Evolutionary conservation across 805 yeast species (phyloP).

Genomic region (Pichia cephalocereana): DNA sequence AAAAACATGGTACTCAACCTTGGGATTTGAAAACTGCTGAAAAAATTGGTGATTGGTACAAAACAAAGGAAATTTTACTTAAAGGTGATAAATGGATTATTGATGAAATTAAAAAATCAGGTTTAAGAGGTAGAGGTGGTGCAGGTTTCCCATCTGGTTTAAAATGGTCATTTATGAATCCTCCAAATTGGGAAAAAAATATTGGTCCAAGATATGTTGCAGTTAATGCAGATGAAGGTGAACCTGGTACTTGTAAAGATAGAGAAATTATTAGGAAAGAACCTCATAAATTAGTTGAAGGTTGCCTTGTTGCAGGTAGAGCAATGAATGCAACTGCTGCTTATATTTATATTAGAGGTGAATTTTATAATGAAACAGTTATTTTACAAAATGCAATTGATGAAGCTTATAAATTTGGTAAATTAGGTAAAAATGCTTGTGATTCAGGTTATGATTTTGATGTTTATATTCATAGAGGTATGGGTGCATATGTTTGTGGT

Average conservation of each 20-base stretch:
- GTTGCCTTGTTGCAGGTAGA: constrained; percentile 83
- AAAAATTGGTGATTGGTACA: constrained; percentile 87
- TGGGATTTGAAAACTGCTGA: constrained; percentile 60
- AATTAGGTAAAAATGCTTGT: constrained; percentile 77
- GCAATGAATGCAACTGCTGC: constrained; percentile 94
- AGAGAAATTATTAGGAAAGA: constrained; percentile 86
- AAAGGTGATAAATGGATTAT: constrained; percentile 89
- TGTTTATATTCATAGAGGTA: constrained; percentile 79
- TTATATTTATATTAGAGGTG: constrained; percentile 85
- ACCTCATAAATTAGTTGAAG: constrained; percentile 86
- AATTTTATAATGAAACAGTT: constrained; percentile 75
- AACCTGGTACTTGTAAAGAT: constrained; percentile 91
- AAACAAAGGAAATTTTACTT: constrained; percentile 73
- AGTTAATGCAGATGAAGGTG: constrained; percentile 91
- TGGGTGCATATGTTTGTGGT: constrained; percentile 91
- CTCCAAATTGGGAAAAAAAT: constrained; percentile 92
- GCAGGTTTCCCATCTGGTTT: constrained; percentile 91
- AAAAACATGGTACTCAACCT: constrained; percentile 49
- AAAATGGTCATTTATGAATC: constrained; percentile 92
- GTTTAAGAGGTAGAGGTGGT: constrained; percentile 87
- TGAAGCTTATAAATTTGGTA: constrained; percentile 77
- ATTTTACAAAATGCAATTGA: constrained; percentile 72
- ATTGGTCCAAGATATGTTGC: constrained; percentile 83
- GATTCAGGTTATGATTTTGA: constrained; percentile 82
- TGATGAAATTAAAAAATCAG: constrained; percentile 76